Base-by-base conservation (phyloP, 1,284 basidiomycete genomes). In the Rhizopogon parksii region DNA sequence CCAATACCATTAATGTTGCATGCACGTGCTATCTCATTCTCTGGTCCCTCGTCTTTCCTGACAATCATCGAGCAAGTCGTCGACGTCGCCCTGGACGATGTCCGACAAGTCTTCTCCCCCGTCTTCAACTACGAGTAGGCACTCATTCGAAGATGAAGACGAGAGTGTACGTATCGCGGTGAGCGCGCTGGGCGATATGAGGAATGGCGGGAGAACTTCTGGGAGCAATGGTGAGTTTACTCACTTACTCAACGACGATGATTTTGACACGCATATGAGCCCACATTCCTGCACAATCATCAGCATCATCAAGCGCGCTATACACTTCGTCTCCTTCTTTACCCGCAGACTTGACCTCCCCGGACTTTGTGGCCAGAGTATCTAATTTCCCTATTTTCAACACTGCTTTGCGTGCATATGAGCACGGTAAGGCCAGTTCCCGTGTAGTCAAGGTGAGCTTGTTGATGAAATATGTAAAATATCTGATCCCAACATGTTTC, bases 361-460 rank as follows among this genome's bases (percentile, higher is more conserved):
- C 66, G 12, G 66, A 70, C 30, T 77, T 77, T 48, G 70, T 74
- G 3, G 68, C 71, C 34, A 61, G 75, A 36, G 73, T 77, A 2
- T 66, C 72, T 2, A 67, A 61, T 40, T 48, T 78, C 2, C 78
- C 78, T 0, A 60, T 79, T 49, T 74, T 80, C 14, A 71, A 71
- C 38, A 70, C 72, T 8, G 75, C 76, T 1, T 52, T 80, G 3
- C 64, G 73, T 27, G 76, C 71, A 6, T 80, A 80, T 54, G 76
- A 78, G 50, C 64, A 73, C 2, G 73, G 72, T 46, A 79, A 79
- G 58, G 74, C 73, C 19, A 69, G 64, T 50, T 77, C 74, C 48
- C 66, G 74, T 38, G 74, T 80, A 30, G 78, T 80, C 60, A 78
- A 79, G 61, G 76, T 68, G 4, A 8, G 56, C 55, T 17, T 51